A percentile compares a stretch with the other conserved stretches of the same genome.
phyloP scores from a whole-genome alignment of 2,329 filamentous ascomycete genomes.

The Aureobasidium sp. region DNA sequence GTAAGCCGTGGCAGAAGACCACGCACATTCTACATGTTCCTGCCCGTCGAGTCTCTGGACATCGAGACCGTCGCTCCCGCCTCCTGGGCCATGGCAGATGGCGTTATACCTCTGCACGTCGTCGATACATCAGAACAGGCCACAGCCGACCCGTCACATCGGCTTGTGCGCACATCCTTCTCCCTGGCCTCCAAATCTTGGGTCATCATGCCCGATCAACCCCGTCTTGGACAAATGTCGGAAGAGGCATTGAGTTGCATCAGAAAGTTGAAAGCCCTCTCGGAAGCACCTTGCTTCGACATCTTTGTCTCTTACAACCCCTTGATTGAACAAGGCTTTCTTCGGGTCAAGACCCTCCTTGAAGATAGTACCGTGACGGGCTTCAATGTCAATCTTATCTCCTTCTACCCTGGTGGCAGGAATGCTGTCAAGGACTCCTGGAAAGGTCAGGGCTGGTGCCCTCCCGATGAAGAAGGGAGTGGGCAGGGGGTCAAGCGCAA shows the following conservation, averaged over 20 bases:
- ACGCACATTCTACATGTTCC: neutral
- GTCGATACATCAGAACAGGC: neutral
- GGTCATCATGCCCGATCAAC: conserved; percentile 5
- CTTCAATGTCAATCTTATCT: neutral
- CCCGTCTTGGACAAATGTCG: no score
- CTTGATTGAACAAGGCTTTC: neutral
- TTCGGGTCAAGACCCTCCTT: neutral
- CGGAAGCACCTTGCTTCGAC: neutral
- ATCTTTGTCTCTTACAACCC: neutral
- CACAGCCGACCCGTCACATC: neutral
- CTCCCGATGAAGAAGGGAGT: neutral
- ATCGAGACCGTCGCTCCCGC: neutral
- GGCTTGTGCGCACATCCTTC: neutral
- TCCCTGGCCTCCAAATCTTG: neutral
- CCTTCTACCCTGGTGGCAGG: neutral
- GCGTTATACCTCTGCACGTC: neutral
- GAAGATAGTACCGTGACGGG: neutral
- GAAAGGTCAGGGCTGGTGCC: neutral
- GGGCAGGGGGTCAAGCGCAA: neutral
- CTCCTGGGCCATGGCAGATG: neutral
- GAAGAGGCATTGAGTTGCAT: no score
- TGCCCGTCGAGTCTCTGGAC: neutral
- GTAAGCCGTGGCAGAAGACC: no score
- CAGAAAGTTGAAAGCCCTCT: no score
- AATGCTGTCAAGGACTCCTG: neutral